Evolutionary conservation across 2,329 filamentous ascomycete genomes (phyloP), one percentile per base, ranked within the genome.

Genomic region (Monosporascus cannonballus): DNA sequence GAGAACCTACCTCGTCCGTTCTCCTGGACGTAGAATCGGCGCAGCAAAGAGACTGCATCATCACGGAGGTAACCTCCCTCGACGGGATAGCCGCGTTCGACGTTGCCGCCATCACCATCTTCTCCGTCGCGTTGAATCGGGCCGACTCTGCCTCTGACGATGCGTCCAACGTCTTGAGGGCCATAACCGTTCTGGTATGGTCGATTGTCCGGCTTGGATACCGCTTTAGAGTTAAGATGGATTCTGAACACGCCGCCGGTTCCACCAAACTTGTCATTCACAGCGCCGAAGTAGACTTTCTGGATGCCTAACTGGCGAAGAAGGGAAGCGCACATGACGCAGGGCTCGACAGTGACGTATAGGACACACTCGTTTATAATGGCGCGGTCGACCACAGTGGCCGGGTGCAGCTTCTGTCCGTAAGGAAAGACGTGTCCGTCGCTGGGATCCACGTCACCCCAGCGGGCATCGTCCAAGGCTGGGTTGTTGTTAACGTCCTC

Each of bases 341-440:
- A 99, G 4, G 94, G 94, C 72, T 99, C 95, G 51, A 99, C 93
- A 0, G 94, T 99, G 48, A 99, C 94, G 70, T 99, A 99, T 49
- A 99, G 82, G 9, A 85, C 87, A 61, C 79, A 80, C 58, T 92
- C 82, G 39, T 76, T 76, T 60, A 97, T 77, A 57, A 93, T 81
- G 14, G 78, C 79, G 36, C 83, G 79, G 50, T 86, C 79, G 59
- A 94, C 80, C 50, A 77, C 78, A 22, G 79, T 71, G 2, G 71
- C 70, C 0, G 77, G 75, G 54, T 81, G 74, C 0, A 80, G 71
- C 64, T 83, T 84, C 61, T 84, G 80, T 4, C 81, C 81, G 52
- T 84, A 84, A 1, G 81, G 81, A 56, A 75, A 83, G n/a, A 83
- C 71, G 51, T 84, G 79, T 30, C 80, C 75, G 52, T 78, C 77